Evolutionary conservation across 2,329 filamentous ascomycete species (phyloP), one percentile per base, ranked within the genome.

Genomic region (Talaromyces pinophilus): DNA sequence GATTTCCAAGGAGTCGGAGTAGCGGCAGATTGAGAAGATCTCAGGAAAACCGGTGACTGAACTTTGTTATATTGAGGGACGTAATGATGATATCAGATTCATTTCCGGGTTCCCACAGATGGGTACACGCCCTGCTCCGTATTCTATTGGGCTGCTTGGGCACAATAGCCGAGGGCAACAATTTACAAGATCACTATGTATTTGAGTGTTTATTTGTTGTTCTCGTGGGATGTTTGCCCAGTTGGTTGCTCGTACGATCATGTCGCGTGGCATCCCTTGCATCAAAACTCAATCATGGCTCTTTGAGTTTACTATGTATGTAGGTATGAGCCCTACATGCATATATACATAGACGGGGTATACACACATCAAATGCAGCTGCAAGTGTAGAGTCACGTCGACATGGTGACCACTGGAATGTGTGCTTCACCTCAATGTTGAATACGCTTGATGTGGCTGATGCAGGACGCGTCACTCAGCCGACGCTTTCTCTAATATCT

Each of bases 1-100:
- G 44, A 48, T 22, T 25, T 48, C 11, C 11, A 25, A 44, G 42
- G 8, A 42, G 40, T 42, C 6, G 40, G 44, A 19, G 44, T 22
- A 48, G 15, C 19, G n/a, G 46, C 3, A 48, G 44, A 25, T 13
- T 25, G 19, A 13, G 19, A 48, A 1, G 19, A 22, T 15, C 46
- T 25, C 7, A 19, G 10, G 10, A 13, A 22, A 22, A 13, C 8
- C 10, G 6, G 25, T 52, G 15, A n/a, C 50, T 54, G 13, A 54
- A 54, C 50, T 54, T 7, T 54, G 50, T 54, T 54, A 10, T 33
- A n/a, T 17, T 11, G 50, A 54, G 15, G 25, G 17, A 54, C 50
- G 50, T 54, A 54, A 54, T 54, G 50, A n/a, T 54, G 50, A 54
- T 33, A 54, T 33, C 52, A 55, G 52, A 55, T 35, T 55, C 52